phyloP scores from a whole-genome alignment of 2,329 filamentous ascomycete species.

The Hypocrella siamensis region DNA sequence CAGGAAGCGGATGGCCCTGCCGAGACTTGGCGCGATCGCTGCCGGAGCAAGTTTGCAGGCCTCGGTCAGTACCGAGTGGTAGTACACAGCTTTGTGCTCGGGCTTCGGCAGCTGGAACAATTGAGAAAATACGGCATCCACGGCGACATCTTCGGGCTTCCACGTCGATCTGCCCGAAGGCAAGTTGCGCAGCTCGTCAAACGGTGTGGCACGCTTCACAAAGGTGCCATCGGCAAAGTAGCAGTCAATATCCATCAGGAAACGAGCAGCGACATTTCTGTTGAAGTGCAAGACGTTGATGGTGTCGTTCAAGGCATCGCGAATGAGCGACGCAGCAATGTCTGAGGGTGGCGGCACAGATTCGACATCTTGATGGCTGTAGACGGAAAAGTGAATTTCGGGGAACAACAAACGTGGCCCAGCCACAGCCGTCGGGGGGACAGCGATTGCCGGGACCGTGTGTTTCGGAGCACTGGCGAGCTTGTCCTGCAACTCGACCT shows the following conservation, averaged over 20 bases:
- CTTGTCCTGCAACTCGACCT: slow-evolving; percentile 44
- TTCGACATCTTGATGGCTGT: slow-evolving; percentile 70
- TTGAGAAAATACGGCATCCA: slow-evolving; percentile 96
- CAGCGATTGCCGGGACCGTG: slow-evolving; percentile 54
- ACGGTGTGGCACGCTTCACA: slow-evolving; percentile 81
- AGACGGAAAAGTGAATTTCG: slow-evolving; percentile 88
- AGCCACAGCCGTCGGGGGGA: slow-evolving; percentile 61
- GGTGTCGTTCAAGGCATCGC: slow-evolving; percentile 77
- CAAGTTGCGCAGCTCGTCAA: slow-evolving; percentile 68
- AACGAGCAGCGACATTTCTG: slow-evolving; percentile 70
- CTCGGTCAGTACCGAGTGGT: slow-evolving; percentile 88
- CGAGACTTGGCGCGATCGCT: slow-evolving; percentile 88
- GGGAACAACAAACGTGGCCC: slow-evolving; percentile 71
- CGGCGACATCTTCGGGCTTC: slow-evolving; percentile 94
- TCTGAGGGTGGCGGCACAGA: slow-evolving; percentile 67
- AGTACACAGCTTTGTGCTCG: slow-evolving; percentile 92
- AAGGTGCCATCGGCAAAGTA: slow-evolving; percentile 87
- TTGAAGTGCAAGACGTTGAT: slow-evolving; percentile 94
- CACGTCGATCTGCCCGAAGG: slow-evolving; percentile 57
- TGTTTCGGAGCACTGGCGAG: slow-evolving; percentile 53
- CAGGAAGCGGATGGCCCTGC: slow-evolving; percentile 79
- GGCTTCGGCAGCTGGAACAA: slow-evolving; percentile 74
- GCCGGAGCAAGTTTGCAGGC: slow-evolving; percentile 90
- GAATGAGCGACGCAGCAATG: slow-evolving; percentile 68
- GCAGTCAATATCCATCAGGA: slow-evolving; percentile 84